Evolutionary conservation across 169 alveolate species (phyloP), one percentile per base, ranked within the genome.

Genomic region (Plasmodium blacklocki): DNA sequence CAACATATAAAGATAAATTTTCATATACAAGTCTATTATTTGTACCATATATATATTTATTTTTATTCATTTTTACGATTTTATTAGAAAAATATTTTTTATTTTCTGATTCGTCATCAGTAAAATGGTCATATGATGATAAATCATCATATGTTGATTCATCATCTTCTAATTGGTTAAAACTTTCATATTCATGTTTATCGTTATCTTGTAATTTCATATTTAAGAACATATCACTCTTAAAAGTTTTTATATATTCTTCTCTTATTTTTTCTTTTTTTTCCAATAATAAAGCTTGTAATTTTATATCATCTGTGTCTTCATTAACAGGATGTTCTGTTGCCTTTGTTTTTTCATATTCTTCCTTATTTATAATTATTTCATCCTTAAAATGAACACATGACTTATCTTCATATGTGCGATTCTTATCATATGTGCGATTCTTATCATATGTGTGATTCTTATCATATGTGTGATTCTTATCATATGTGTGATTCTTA

Each of bases 1-100:
- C 78, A 45, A 72, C 71, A 86, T 72, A 86, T n/a, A 86, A 26
- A 19, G 87, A 86, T 80, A 86, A 43, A 26, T 72, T 43, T 71
- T 63, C 88, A 45, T 86, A 86, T 21, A 56, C 60, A 56, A 26
- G 60, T 11, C 70, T 43, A 32, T 26, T 62, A 7, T 32, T 23
- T 29, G 63, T 23, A 50, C 63, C 49, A 56, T 86, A 73, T 19
- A 72, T 8, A 49, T 86, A 86, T 64, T 86, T 72, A 19, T 62
- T 86, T 15, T 71, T 19, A 9, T 47, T 14, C 15, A 54, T 18
- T 62, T 62, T 62, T 23, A 29, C 15, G 11, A 7, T 47, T 8
- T 39, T 11, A 5, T 39, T 39, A 39, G 47, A 39, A 39, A 5
- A 5, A 39, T 4, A 7, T 43, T 45, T 19, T 56, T 23, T 63